phyloP scores from a whole-genome alignment of 2,329 filamentous ascomycete genomes.

The Dactylella cylindrospora region DNA sequence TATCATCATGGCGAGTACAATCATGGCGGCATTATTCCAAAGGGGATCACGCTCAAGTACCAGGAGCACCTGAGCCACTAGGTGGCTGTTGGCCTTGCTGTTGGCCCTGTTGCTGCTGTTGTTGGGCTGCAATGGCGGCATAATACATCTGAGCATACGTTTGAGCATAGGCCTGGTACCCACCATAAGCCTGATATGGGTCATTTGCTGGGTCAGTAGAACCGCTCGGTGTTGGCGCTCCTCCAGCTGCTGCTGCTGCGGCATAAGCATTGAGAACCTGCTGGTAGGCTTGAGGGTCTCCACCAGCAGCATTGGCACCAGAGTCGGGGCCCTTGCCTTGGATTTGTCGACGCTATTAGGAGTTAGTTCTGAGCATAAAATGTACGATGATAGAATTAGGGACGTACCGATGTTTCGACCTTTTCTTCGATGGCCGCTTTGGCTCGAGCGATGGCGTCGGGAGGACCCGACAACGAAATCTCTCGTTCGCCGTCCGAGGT shows the following conservation, averaged over 20 bases:
- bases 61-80: slow-evolving; percentile 25
- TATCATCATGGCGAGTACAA: slow-evolving; percentile 41
- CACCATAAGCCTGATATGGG: slow-evolving; percentile 49
- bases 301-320: slow-evolving; percentile 19
- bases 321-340: slow-evolving; percentile 23
- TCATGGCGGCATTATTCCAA: slow-evolving; percentile 32
- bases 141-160: slow-evolving; percentile 50
- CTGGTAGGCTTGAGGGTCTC: slow-evolving; percentile 29
- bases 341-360: slow-evolving; percentile 40
- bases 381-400: background rate
- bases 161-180: slow-evolving; percentile 49
- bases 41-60: slow-evolving; percentile 30
- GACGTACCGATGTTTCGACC: slow-evolving; percentile 79
- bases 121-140: slow-evolving; percentile 48
- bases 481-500: slow-evolving; percentile 78
- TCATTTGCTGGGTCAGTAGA: slow-evolving; percentile 45
- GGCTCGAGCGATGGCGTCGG: slow-evolving; percentile 74
- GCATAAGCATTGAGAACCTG: slow-evolving; percentile 39
- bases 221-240: slow-evolving; percentile 15
- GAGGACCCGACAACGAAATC: slow-evolving; percentile 78
- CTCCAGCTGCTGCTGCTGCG: slow-evolving; percentile 29
- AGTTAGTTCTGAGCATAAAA: background rate
- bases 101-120: slow-evolving; percentile 44
- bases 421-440: slow-evolving; percentile 88
- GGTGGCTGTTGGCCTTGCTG: slow-evolving; percentile 32